phyloP scores from a whole-genome alignment of 169 alveolate genomes.

The Plasmodium malariae region DNA sequence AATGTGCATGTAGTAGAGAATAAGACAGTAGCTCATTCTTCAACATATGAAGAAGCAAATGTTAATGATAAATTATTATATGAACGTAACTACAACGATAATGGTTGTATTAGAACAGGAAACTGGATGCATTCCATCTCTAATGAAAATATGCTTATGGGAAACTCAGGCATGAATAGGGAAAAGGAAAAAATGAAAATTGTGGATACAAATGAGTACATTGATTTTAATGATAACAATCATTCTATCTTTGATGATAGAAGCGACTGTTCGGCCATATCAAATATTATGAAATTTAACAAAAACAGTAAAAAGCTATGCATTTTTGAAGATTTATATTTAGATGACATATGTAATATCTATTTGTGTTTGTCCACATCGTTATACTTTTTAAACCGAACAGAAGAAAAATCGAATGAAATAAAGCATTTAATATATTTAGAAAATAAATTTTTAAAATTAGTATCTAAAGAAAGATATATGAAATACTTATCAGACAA shows the following conservation, averaged over 20 bases:
- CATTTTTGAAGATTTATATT: conserved; percentile 34
- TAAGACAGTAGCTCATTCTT: too few relatives aligned
- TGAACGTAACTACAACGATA: too few relatives aligned
- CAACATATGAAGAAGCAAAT: too few relatives aligned
- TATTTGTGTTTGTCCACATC: conserved; percentile 53
- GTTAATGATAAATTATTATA: too few relatives aligned
- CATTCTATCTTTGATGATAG: too few relatives aligned
- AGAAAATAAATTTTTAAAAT: conserved; percentile 43
- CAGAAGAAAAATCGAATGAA: conserved; percentile 53
- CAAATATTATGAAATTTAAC: conserved; percentile 31
- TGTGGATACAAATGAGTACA: not conserved
- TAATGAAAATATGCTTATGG: too few relatives aligned
- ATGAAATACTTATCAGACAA: conserved; percentile 70
- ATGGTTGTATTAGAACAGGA: too few relatives aligned
- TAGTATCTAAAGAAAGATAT: conserved; percentile 37
- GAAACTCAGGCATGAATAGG: conserved; percentile 2
- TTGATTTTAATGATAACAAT: not conserved
- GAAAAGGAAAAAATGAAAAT: not conserved
- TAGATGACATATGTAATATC: conserved; percentile 55
- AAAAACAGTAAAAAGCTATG: not conserved
- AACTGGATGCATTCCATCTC: too few relatives aligned
- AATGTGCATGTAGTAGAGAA: too few relatives aligned
- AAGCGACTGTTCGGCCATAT: conserved; percentile 23
- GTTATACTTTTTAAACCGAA: conserved; percentile 32
- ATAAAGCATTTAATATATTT: conserved; percentile 46